Percentiles rank a stretch among this genome's conserved stretches.
These are phyloP conservation scores for Vaccinium myrtillus DNA, from an alignment of 148 eudicot species.

Conservation along the genomic window DNA sequence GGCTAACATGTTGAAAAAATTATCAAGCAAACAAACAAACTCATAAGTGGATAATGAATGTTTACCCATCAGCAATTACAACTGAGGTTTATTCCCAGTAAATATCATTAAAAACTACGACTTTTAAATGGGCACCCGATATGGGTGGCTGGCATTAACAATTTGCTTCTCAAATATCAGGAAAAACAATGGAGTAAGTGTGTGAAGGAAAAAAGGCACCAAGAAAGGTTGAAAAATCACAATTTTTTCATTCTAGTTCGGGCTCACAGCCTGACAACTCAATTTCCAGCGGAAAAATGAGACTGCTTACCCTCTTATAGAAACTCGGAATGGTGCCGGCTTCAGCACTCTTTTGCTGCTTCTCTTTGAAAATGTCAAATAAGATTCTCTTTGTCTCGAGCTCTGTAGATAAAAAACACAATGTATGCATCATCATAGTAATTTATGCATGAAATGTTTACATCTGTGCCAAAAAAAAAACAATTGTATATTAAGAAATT, in stretches of 20 bases:
- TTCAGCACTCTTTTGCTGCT: conserved; percentile 95
- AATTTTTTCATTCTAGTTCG: neutral
- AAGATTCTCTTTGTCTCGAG: conserved; percentile 95
- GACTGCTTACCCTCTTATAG: conserved; percentile 70
- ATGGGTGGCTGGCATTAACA: too few species aligned
- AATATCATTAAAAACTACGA: neutral
- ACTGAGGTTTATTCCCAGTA: neutral
- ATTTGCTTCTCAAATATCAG: too few species aligned
- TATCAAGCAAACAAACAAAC: neutral
- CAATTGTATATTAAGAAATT: neutral
- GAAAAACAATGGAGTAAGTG: neutral
- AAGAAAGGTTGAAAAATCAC: conserved; percentile 1
- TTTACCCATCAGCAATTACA: neutral
- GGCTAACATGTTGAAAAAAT: neutral
- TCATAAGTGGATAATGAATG: neutral
- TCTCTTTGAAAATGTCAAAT: conserved; percentile 95
- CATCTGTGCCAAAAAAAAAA: too few species aligned
- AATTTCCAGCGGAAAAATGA: neutral
- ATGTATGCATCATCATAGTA: neutral
- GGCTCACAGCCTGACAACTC: neutral
- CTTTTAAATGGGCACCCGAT: too few species aligned
- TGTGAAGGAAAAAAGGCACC: neutral
- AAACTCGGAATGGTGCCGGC: conserved; percentile 88
- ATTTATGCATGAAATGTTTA: neutral
- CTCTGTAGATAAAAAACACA: conserved; percentile 45